Evolutionary conservation across 1,284 basidiomycete species (phyloP).

Genomic region (Pseudozyma thailandica): DNA sequence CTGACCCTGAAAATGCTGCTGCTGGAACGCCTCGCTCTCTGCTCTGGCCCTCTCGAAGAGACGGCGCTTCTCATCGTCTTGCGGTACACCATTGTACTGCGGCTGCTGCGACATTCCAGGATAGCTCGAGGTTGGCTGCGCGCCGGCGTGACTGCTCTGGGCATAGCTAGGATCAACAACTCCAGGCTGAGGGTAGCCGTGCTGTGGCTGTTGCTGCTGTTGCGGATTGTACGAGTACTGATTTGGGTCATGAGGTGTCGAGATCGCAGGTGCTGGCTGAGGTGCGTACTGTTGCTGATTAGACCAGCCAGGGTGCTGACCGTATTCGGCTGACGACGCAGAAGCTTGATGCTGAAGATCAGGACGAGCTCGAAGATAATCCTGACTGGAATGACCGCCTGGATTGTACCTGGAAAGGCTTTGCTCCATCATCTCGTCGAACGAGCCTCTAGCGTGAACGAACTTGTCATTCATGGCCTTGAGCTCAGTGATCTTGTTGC

Average conservation of each 20-base stretch:
- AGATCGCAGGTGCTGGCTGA: slow-evolving; percentile 9
- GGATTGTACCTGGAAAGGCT: slow-evolving; percentile 77
- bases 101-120: slow-evolving; percentile 15
- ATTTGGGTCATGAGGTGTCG: slow-evolving; percentile 67
- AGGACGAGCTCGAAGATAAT: slow-evolving; percentile 40
- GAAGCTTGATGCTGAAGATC: slow-evolving; percentile 42
- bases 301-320: slow-evolving; percentile 27
- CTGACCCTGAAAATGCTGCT: slow-evolving; percentile 37
- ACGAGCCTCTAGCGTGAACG: slow-evolving; percentile 81
- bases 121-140: slow-evolving; percentile 13
- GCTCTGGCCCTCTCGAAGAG: slow-evolving; percentile 61
- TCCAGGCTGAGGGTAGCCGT: slow-evolving; percentile 20
- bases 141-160: slow-evolving; percentile 6
- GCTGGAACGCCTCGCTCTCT: slow-evolving; percentile 63
- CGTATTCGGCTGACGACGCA: slow-evolving; percentile 36
- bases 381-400: slow-evolving; percentile 40
- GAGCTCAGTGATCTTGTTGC: slow-evolving; percentile 72
- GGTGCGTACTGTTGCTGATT: slow-evolving; percentile 20
- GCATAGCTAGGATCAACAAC: slow-evolving; percentile 13
- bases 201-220: slow-evolving; percentile 20
- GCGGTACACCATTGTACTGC: slow-evolving; percentile 38
- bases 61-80: slow-evolving; percentile 63
- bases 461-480: slow-evolving; percentile 91
- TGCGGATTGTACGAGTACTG: slow-evolving; percentile 45
- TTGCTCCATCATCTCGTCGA: slow-evolving; percentile 91